These are phyloP conservation scores for Dactylonectria macrodidyma DNA, from an alignment of 2,329 filamentous ascomycete genomes.

Conservation along the genomic window DNA sequence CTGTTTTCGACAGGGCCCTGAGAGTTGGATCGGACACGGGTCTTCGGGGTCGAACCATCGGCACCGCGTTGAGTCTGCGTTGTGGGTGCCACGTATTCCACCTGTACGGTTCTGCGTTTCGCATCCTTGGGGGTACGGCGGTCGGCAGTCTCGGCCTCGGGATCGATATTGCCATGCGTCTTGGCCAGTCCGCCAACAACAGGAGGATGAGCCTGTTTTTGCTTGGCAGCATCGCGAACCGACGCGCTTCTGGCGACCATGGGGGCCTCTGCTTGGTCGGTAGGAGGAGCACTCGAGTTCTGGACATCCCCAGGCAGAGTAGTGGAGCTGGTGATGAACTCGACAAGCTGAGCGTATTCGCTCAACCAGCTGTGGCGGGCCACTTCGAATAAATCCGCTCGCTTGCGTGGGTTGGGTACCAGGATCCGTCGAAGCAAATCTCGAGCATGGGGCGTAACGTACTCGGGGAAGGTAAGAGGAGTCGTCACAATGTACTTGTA, in stretches of 20 bases:
- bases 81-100: slow-evolving; percentile 95
- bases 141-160: slow-evolving; percentile 67
- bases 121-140: slow-evolving; percentile 82
- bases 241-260: slow-evolving; percentile 88
- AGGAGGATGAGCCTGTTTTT: slow-evolving; percentile 66
- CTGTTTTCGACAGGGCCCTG: slow-evolving; percentile 60
- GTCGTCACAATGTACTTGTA: slow-evolving; percentile 99
- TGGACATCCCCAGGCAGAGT: slow-evolving; percentile 90
- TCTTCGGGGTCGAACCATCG: slow-evolving; percentile 46
- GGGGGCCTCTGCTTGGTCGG: slow-evolving; percentile 70
- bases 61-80: slow-evolving; percentile 85
- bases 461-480: slow-evolving; percentile 97
- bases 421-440: slow-evolving; percentile 94
- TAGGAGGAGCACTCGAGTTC: slow-evolving; percentile 77
- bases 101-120: slow-evolving; percentile 94
- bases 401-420: slow-evolving; percentile 93
- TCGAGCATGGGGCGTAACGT: slow-evolving; percentile 95
- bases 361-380: slow-evolving; percentile 98
- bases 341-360: slow-evolving; percentile 96
- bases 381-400: slow-evolving; percentile 96
- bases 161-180: slow-evolving; percentile 82
- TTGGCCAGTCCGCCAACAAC: slow-evolving; percentile 76
- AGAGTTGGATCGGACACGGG: slow-evolving; percentile 48
- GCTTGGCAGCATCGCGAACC: slow-evolving; percentile 87
- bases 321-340: slow-evolving; percentile 96